phyloP scores from a whole-genome alignment of 306 rosid species.

The Alnus rubra region DNA sequence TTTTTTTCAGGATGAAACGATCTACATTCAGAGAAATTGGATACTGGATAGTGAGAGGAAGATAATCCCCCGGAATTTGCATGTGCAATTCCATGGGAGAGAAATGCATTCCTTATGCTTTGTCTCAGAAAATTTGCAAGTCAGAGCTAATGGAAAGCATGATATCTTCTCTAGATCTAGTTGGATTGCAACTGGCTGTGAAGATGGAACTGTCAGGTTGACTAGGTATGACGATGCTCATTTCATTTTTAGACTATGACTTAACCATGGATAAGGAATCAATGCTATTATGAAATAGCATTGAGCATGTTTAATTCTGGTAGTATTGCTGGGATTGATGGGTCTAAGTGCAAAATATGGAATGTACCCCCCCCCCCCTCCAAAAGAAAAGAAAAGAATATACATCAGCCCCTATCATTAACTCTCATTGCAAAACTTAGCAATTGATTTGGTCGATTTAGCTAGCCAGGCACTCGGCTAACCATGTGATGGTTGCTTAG shows the following conservation, averaged over 20 bases:
- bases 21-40: slow-evolving; percentile 72
- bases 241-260: slow-evolving; percentile 15
- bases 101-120: slow-evolving; percentile 93
- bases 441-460: background rate
- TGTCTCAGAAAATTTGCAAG: slow-evolving; percentile 45
- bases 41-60: slow-evolving; percentile 43
- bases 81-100: slow-evolving; percentile 94
- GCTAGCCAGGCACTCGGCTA: background rate
- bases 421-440: background rate
- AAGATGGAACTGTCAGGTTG: slow-evolving; percentile 96
- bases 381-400: background rate
- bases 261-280: background rate
- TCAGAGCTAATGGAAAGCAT: slow-evolving; percentile 36
- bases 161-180: slow-evolving; percentile 47
- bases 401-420: background rate
- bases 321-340: slow-evolving; percentile 11
- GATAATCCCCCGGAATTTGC: slow-evolving; percentile 73
- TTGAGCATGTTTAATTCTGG: background rate
- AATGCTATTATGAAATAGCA: background rate
- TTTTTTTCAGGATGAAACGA: slow-evolving; percentile 72
- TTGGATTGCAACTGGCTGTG: slow-evolving; percentile 93
- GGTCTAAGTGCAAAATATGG: slow-evolving; percentile 14
- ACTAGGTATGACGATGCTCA: slow-evolving; percentile 59
- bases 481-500: slow-evolving; percentile 43
- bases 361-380: too few relatives aligned